Base-by-base conservation (phyloP, 768 basidiomycete species). In the Mycena metata region DNA sequence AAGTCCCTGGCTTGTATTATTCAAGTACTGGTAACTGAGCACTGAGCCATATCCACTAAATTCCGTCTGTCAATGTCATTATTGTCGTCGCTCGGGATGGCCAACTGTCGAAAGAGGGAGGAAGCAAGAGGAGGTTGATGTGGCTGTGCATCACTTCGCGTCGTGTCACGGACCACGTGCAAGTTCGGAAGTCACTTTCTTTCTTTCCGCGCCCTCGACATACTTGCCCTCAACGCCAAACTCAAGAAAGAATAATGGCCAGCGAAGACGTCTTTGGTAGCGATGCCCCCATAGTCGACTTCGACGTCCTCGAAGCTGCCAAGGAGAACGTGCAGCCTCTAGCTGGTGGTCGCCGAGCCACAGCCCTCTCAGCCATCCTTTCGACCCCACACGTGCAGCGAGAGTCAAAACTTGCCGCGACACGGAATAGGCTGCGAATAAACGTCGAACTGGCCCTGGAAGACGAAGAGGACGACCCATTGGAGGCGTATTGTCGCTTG, bases 291-390 rank as follows among this genome's bases (percentile, higher is more conserved):
- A 71, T 80, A 50, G 91, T 95, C 51, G 93, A 95, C 79, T 91
- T 89, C 69, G 93, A 94, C 74, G 81, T 95, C 0, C 84, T 95
- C 17, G 92, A 94, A 74, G 92, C 92, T 5, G 88, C 92, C 15
- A 95, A 95, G 75, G 93, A 95, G 78, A 95, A 95, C 73, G 92
- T 95, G 35, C 94, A 93, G 77, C 93, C 93, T 46, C 86, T 95
- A 12, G 91, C 90, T 13, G 84, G 88, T 3, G 93, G 93, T n/a
- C 86, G 93, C 49, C 87, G 91, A 68, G 93, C 92, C 57, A 92
- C 93, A 15, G 86, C 94, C 0, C 84, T 95, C 56, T 92, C 93
- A 26, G 86, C 88, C 50, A 84, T 94, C 59, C 83, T 95, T 33
- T 81, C 90, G 16, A 94, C 92, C 0, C 94, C 94, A 17, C 91